Evolutionary conservation across 805 yeast genomes (phyloP).

Genomic region (Ogataea wickerhamii): DNA sequence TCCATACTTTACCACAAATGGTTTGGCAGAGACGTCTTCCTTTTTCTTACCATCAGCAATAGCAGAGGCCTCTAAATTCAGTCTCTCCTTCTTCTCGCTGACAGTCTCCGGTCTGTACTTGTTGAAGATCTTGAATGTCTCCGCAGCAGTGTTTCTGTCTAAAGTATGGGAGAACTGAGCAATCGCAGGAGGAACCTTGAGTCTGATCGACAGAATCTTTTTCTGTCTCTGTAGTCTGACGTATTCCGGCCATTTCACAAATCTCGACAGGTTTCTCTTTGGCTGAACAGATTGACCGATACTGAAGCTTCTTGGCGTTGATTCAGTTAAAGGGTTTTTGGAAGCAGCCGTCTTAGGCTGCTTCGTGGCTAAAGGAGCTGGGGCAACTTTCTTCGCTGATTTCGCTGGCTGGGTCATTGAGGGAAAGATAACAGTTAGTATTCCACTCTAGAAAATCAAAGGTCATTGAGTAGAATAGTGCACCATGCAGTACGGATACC

Average conservation of each 20-base stretch:
- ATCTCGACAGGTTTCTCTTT: constrained; percentile 90
- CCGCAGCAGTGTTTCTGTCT: constrained; percentile 97
- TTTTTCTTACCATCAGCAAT: constrained; percentile 95
- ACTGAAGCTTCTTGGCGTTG: constrained; percentile 88
- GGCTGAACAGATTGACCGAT: constrained; percentile 92
- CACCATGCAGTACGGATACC: constrained; percentile 6
- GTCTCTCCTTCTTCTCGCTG: constrained; percentile 96
- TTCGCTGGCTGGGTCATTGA: constrained; percentile 42
- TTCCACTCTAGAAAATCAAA: constrained; percentile 20
- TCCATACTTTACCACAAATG: constrained; percentile 94
- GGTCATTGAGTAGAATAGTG: constrained; percentile 28
- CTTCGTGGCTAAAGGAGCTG: constrained; percentile 89
- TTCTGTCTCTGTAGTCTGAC: constrained; percentile 96
- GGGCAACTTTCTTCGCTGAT: constrained; percentile 78
- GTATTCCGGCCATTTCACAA: constrained; percentile 97
- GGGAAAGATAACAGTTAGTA: constrained; percentile 27
- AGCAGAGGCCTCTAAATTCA: constrained; percentile 96
- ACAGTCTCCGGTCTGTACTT: constrained; percentile 97
- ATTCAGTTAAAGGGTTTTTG: constrained; percentile 80
- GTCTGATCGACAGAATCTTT: constrained; percentile 88
- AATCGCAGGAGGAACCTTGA: constrained; percentile 96
- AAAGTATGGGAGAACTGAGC: constrained; percentile 91
- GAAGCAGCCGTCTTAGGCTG: constrained; percentile 44
- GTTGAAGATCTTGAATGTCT: constrained; percentile 92
- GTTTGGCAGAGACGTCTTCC: constrained; percentile 93